These are phyloP conservation scores for Tritrichomonas musculus DNA, from an alignment of 208 protist species.

Conservation along the genomic window DNA sequence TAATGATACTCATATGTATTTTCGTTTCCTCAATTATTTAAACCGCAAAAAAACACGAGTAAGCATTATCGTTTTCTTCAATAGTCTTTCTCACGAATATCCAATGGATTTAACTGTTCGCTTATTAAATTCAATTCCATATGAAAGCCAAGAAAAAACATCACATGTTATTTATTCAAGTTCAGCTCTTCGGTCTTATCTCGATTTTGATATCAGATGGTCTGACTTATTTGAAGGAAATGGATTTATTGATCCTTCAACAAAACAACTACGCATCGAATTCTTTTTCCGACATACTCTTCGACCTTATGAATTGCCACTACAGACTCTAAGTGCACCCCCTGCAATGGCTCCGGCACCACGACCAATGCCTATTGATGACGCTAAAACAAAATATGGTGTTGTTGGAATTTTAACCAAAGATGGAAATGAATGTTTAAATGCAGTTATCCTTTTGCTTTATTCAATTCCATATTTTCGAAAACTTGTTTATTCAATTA, in stretches of 20 bases:
- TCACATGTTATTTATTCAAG: background rate
- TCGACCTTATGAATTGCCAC: too few relatives aligned
- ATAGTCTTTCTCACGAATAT: background rate
- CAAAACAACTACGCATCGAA: background rate
- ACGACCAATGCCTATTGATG: too few relatives aligned
- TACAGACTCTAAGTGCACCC: too few relatives aligned
- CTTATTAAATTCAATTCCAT: background rate
- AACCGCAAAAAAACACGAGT: background rate
- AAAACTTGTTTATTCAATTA: background rate
- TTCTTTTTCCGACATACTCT: background rate
- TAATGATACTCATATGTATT: background rate
- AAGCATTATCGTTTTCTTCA: background rate
- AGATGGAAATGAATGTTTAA: background rate
- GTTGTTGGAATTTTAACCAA: background rate
- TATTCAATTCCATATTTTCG: background rate
- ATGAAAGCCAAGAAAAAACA: background rate
- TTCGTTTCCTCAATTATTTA: background rate
- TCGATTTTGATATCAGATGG: background rate
- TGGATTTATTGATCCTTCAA: background rate
- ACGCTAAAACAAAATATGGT: background rate
- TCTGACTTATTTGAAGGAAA: background rate
- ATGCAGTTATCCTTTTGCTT: background rate
- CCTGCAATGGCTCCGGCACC: too few relatives aligned
- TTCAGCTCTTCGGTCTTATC: background rate
- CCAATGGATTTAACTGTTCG: background rate